Conservation (phyloP, 2,329 filamentous ascomycete genomes). For the Beauveria australis region DNA sequence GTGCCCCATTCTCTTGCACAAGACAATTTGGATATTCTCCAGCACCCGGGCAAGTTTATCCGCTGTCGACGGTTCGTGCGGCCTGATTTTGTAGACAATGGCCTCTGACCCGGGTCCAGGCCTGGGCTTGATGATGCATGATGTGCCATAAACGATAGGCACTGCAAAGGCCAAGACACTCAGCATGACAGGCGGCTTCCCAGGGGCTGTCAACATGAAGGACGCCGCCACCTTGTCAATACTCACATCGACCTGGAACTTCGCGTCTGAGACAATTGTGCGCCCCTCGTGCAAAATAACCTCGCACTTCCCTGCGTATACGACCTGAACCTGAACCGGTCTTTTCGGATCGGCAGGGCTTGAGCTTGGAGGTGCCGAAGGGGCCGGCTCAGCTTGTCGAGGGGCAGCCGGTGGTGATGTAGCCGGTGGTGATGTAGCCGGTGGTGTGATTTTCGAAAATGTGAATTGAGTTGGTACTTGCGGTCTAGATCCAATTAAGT, state of each 20-base stretch:
- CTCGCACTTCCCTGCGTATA: neutral
- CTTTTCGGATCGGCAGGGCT: neutral
- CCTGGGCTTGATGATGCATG: slow-evolving; percentile 16
- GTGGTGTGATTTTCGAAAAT: neutral
- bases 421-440: neutral
- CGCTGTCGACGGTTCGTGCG: neutral
- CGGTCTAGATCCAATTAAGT: neutral
- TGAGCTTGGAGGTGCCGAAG: neutral
- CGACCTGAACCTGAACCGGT: neutral
- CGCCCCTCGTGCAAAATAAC: neutral
- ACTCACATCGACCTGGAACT: neutral
- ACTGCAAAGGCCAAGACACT: slow-evolving; percentile 17
- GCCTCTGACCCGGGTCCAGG: too few species aligned
- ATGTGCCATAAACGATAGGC: slow-evolving; percentile 14
- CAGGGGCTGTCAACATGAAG: slow-evolving; percentile 14
- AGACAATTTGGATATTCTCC: neutral
- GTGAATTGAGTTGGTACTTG: neutral
- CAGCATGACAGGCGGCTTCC: slow-evolving; percentile 12
- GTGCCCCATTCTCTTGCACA: neutral
- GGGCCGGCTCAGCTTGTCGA: neutral
- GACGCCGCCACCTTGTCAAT: slow-evolving; percentile 8
- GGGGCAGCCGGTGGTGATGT: neutral
- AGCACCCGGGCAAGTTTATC: neutral
- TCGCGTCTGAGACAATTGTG: neutral
- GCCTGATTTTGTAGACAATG: neutral